Evolutionary conservation across 139 green algal genomes (phyloP), one percentile per base, ranked within the genome.

Genomic region (Marvania coccoides): DNA sequence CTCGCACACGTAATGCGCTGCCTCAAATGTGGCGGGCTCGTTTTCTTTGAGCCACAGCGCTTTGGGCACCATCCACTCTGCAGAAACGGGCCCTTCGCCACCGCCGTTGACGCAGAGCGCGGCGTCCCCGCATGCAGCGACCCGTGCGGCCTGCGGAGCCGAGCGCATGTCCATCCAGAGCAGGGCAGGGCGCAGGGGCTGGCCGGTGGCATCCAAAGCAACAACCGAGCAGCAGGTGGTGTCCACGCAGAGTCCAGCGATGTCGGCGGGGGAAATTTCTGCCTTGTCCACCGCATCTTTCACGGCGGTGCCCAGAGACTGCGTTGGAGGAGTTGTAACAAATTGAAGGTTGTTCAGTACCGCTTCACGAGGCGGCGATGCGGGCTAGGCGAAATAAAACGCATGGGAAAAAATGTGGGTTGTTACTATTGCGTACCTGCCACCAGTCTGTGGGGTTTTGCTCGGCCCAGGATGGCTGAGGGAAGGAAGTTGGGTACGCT

Each of bases 181-280:
- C 30, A 93, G 68, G 1, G 81, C 83, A 8, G 85, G 83, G 3
- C 83, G 79, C 39, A 93, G 73, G 1, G 86, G 70, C 4, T 60
- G 10, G 19, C 73, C 58, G 75, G 59, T 71, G 15, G 42, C 65
- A 23, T 81, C 81, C 37, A 94, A 54, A 3, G 81, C 81, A 36
- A 93, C 85, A 23, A 93, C 87, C 1, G 87, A 86, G 75, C 87
- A 95, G 81, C 84, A 91, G 1, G 87, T 95, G 47, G 87, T 93
- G 79, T 95, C 87, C 7, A 87, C 12, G 31, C 80, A 79, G 2
- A 95, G 54, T 14, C 66, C 82, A 13, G 63, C 69, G 6, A 92
- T 73, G 28, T 69, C 38, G 12, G 30, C 39, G 1, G 69, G 4
- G 2, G 35, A 4, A 4, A 87, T 48, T 0, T 45, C 61, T 1